These are phyloP conservation scores for Aristolochia californica DNA, from an alignment of 164 flowering plant genomes.

Conservation along the genomic window DNA sequence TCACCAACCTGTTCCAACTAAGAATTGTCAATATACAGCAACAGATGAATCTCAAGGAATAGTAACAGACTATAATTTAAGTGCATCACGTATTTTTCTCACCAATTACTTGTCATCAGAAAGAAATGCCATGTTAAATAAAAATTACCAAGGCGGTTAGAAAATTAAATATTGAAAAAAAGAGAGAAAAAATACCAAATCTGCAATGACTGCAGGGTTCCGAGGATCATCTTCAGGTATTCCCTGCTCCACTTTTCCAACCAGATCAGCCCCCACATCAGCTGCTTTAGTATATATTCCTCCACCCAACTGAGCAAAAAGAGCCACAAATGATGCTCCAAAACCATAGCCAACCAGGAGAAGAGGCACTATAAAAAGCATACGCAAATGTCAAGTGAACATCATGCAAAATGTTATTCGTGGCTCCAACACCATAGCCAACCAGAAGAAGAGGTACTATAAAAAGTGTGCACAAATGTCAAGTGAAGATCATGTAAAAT, in stretches of 20 bases:
- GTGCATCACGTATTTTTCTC: too few species aligned
- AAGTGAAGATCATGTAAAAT: slow-evolving; percentile 1
- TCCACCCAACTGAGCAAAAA: slow-evolving; percentile 99
- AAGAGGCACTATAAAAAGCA: slow-evolving; percentile 72
- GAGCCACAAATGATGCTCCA: slow-evolving; percentile 99
- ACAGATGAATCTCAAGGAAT: too few species aligned
- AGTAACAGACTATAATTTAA: too few species aligned
- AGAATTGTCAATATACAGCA: too few species aligned
- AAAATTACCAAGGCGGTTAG: background rate
- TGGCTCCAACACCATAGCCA: too few species aligned
- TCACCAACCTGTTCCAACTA: slow-evolving; percentile 67
- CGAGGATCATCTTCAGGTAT: slow-evolving; percentile 99
- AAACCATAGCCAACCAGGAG: slow-evolving; percentile 98
- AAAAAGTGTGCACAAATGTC: slow-evolving; percentile 2
- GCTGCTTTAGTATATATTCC: slow-evolving; percentile 99
- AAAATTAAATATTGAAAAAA: background rate
- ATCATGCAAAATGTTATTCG: too few species aligned
- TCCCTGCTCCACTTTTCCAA: slow-evolving; percentile 98
- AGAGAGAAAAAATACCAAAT: slow-evolving; percentile 53
- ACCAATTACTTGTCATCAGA: too few species aligned
- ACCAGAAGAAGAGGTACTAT: too few species aligned
- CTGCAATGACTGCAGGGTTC: slow-evolving; percentile 99
- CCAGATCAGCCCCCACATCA: slow-evolving; percentile 99
- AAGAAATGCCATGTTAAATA: too few species aligned
- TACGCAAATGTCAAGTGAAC: too few species aligned